phyloP scores from a whole-genome alignment of 108 stramenopile genomes.

The Pseudonitzschia delicatissima region DNA sequence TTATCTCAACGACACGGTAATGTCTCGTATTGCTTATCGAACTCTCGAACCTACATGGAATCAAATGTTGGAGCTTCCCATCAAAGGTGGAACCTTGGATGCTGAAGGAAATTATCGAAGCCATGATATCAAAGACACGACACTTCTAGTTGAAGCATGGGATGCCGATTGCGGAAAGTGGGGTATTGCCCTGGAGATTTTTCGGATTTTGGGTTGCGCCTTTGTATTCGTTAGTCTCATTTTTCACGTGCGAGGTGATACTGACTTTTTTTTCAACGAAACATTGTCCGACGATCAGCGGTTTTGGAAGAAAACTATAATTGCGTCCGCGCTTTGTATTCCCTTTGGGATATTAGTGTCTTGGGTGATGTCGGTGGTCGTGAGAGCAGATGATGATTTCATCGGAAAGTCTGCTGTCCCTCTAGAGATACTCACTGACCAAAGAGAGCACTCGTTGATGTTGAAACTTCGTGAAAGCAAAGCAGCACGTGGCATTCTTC shows the following conservation, averaged over 20 bases:
- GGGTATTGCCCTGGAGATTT: constrained; percentile 4
- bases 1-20: background rate
- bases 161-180: constrained; percentile 22
- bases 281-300: background rate
- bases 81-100: constrained; percentile 9
- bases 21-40: constrained; percentile 8
- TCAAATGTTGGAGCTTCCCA: constrained; percentile 6
- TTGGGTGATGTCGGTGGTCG: constrained; percentile 11
- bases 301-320: background rate
- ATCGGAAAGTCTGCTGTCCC: background rate
- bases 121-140: background rate
- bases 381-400: constrained; percentile 7
- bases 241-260: constrained; percentile 3
- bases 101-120: constrained; percentile 3
- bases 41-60: constrained; percentile 15
- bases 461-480: background rate
- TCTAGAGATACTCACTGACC: background rate
- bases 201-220: background rate
- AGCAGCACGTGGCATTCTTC: constrained; percentile 3
- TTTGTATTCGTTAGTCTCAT: background rate
- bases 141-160: background rate
- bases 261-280: background rate
- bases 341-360: background rate
- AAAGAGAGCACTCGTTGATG: constrained; percentile 6
- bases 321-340: background rate